These are phyloP conservation scores for Magnaporthiopsis incrustans DNA, from an alignment of 2,329 filamentous ascomycete genomes.

Conservation along the genomic window DNA sequence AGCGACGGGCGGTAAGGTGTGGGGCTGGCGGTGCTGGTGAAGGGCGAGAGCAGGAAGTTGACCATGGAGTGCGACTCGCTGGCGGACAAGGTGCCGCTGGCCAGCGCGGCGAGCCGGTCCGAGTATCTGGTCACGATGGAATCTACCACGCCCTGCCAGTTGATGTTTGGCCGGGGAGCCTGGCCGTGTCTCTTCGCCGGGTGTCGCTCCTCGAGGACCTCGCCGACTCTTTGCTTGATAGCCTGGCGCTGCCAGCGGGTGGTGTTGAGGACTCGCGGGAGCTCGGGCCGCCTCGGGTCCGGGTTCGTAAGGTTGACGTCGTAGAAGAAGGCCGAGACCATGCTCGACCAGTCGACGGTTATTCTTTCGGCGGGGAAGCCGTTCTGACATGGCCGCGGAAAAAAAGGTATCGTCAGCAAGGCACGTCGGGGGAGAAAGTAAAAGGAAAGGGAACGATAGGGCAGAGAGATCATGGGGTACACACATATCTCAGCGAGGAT, in stretches of 20 bases:
- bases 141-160: conserved; percentile 64
- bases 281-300: conserved; percentile 17
- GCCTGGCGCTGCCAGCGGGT: conserved; percentile 15
- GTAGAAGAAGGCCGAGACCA: conserved; percentile 44
- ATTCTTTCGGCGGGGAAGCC: conserved; percentile 34
- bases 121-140: conserved; percentile 57
- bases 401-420: background rate
- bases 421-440: background rate
- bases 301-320: conserved; percentile 40
- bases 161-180: conserved; percentile 20
- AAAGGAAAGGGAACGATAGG: too few species aligned
- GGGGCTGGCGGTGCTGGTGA: conserved; percentile 27
- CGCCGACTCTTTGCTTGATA: conserved; percentile 23
- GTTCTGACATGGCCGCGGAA: conserved; percentile 24
- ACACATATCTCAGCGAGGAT: conserved; percentile 24
- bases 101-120: conserved; percentile 39
- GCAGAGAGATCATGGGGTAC: too few species aligned
- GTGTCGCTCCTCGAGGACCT: conserved; percentile 17
- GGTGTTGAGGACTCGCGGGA: conserved; percentile 17
- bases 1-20: conserved; percentile 20
- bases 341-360: conserved; percentile 38
- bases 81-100: conserved; percentile 13
- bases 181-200: conserved; percentile 22
- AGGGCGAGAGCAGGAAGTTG: conserved; percentile 30
- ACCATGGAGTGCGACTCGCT: conserved; percentile 27